Evolutionary conservation across 139 green algal species (phyloP).

Genomic region (Marvania coccoides): DNA sequence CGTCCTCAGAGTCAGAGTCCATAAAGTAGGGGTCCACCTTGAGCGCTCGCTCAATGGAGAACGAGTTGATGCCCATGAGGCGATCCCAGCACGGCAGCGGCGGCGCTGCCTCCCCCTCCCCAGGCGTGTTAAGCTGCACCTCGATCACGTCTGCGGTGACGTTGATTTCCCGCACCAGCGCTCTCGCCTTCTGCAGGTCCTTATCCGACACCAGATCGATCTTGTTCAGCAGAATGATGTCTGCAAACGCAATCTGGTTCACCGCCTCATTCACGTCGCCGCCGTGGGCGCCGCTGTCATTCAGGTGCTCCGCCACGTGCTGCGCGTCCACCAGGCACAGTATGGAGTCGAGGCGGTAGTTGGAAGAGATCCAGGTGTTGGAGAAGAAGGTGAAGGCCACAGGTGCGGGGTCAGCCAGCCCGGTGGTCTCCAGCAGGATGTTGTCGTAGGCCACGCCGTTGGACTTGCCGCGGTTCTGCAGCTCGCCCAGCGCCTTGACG

Average conservation of each 20-base stretch:
- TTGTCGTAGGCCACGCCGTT: constrained; percentile 36
- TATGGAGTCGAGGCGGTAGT: constrained; percentile 71
- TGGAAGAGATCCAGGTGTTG: constrained; percentile 69
- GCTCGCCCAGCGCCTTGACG: constrained; percentile 61
- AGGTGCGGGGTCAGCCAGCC: constrained; percentile 73
- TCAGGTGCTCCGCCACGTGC: constrained; percentile 30
- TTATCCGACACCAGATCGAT: constrained; percentile 45
- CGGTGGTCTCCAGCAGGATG: constrained; percentile 78
- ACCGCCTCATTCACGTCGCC: constrained; percentile 61
- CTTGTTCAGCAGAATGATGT: constrained; percentile 89
- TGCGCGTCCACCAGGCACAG: constrained; percentile 69
- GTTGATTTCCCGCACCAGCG: constrained; percentile 68
- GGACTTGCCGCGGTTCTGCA: constrained; percentile 36
- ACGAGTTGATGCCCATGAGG: constrained; percentile 61
- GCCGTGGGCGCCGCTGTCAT: neutral
- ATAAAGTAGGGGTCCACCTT: constrained; percentile 66
- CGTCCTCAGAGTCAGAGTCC: constrained; percentile 50
- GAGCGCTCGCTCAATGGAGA: constrained; percentile 65
- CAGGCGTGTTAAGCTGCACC: constrained; percentile 46
- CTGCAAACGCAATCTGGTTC: constrained; percentile 82
- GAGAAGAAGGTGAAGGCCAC: constrained; percentile 84
- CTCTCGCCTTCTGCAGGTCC: constrained; percentile 28
- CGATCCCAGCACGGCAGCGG: constrained; percentile 12
- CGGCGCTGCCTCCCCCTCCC: neutral
- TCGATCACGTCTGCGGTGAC: constrained; percentile 58